These are phyloP conservation scores for Schwanniomyces sp. DNA, from an alignment of 805 yeast genomes.

Conservation along the genomic window DNA sequence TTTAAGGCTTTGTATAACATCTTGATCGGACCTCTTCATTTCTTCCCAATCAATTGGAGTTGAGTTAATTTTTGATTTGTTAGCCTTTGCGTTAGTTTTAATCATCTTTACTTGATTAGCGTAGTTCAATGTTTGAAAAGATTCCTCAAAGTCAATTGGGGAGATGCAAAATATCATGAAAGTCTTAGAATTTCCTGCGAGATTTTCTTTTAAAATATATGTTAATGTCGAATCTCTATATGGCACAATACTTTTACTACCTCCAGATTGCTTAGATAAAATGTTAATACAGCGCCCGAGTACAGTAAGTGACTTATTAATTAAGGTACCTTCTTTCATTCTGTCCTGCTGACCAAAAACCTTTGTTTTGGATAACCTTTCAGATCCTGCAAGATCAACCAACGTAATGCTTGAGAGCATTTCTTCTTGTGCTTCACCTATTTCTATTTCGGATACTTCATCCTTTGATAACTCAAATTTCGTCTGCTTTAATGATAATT, in stretches of 20 bases:
- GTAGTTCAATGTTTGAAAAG: constrained; percentile 71
- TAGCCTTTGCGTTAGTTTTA: constrained; percentile 56
- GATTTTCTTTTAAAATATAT: constrained; percentile 69
- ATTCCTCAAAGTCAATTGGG: constrained; percentile 77
- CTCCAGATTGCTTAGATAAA: constrained; percentile 42
- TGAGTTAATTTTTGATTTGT: constrained; percentile 26
- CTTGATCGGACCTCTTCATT: constrained; percentile 22
- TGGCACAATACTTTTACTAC: constrained; percentile 46
- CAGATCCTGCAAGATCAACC: constrained; percentile 85
- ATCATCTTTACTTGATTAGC: constrained; percentile 76
- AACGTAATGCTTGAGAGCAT: constrained; percentile 62
- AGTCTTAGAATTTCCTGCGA: constrained; percentile 87
- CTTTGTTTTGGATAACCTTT: constrained; percentile 62
- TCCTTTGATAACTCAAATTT: constrained; percentile 24
- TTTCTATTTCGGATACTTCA: constrained; percentile 25
- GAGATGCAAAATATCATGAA: constrained; percentile 85
- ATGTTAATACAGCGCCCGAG: constrained; percentile 65
- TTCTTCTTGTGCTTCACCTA: constrained; percentile 44
- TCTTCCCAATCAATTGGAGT: constrained; percentile 34
- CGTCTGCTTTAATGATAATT: constrained; percentile 61
- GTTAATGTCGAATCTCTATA: constrained; percentile 76
- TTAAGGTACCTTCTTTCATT: constrained; percentile 72
- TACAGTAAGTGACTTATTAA: constrained; percentile 76
- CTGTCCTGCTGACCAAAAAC: constrained; percentile 54
- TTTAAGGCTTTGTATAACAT: constrained; percentile 26